Conservation (phyloP, 2,329 filamentous ascomycete genomes). For the Thyridium curvatum region DNA sequence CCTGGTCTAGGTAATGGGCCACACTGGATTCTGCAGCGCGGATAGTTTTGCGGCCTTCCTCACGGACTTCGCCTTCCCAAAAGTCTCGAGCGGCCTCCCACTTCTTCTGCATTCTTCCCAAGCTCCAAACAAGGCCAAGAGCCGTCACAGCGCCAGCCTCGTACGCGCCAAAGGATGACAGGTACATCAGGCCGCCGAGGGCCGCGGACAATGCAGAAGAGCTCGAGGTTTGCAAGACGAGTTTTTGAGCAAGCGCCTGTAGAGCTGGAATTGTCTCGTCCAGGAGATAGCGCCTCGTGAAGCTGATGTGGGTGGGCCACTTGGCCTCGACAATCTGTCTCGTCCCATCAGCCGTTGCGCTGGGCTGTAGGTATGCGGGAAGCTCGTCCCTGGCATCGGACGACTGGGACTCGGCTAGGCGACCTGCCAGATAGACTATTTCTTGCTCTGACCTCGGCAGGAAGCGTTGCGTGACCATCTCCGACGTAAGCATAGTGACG, state of each 20-base stretch:
- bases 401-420: constrained; percentile 37
- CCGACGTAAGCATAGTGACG: constrained; percentile 73
- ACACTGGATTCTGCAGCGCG: constrained; percentile 49
- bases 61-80: constrained; percentile 62
- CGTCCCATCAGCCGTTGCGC: no score
- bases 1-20: constrained; percentile 34
- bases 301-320: constrained; percentile 72
- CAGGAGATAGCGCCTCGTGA: constrained; percentile 60
- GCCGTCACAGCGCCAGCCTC: constrained; percentile 58
- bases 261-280: constrained; percentile 63
- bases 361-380: constrained; percentile 27
- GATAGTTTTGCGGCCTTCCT: constrained; percentile 59
- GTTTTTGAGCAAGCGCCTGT: constrained; percentile 65
- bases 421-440: constrained; percentile 76
- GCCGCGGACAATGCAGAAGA: constrained; percentile 59
- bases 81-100: constrained; percentile 55
- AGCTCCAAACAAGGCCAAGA: constrained; percentile 52
- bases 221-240: constrained; percentile 69
- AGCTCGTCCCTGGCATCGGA: constrained; percentile 19
- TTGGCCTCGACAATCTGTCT: constrained; percentile 26
- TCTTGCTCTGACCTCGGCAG: constrained; percentile 72
- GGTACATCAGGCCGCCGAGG: constrained; percentile 49
- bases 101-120: constrained; percentile 52
- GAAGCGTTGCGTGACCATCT: constrained; percentile 72
- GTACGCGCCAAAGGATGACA: constrained; percentile 50